These are phyloP conservation scores for Silene latifolia DNA, from an alignment of 148 eudicot species.

Conservation along the genomic window DNA sequence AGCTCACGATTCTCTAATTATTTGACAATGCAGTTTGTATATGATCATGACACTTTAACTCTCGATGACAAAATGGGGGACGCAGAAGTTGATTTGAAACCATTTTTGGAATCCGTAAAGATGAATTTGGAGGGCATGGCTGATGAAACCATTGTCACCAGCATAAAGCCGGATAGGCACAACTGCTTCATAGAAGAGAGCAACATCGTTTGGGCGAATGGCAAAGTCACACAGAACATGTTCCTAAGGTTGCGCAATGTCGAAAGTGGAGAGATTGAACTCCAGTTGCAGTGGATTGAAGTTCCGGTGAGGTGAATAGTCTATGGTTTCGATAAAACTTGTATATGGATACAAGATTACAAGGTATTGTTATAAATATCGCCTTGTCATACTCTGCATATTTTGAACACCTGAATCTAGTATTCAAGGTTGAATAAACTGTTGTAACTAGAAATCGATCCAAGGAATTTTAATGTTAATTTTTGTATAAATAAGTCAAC, in stretches of 20 bases:
- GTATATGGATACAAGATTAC: neutral
- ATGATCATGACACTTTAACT: constrained; percentile 28
- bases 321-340: neutral
- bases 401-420: neutral
- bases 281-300: constrained; percentile 26
- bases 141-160: constrained; percentile 13
- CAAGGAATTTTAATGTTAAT: neutral
- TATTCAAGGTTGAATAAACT: neutral
- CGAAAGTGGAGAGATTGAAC: constrained; percentile 24
- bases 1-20: neutral
- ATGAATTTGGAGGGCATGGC: constrained; percentile 16
- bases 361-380: neutral
- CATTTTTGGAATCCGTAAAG: constrained; percentile 21
- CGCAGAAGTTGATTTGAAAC: constrained; percentile 23
- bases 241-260: constrained; percentile 21
- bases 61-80: constrained; percentile 29
- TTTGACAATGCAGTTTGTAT: constrained; percentile 18
- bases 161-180: constrained; percentile 14
- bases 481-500: constrained; percentile 5
- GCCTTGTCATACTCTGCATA: neutral
- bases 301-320: constrained; percentile 12
- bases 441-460: neutral
- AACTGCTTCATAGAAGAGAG: constrained; percentile 27
- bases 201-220: constrained; percentile 19
- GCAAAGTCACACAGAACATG: constrained; percentile 24